Percentiles rank a stretch among this genome's conserved stretches.
Conservation (phyloP, 176 grass and related monocot genomes). For the Bothriochloa decipiens region DNA sequence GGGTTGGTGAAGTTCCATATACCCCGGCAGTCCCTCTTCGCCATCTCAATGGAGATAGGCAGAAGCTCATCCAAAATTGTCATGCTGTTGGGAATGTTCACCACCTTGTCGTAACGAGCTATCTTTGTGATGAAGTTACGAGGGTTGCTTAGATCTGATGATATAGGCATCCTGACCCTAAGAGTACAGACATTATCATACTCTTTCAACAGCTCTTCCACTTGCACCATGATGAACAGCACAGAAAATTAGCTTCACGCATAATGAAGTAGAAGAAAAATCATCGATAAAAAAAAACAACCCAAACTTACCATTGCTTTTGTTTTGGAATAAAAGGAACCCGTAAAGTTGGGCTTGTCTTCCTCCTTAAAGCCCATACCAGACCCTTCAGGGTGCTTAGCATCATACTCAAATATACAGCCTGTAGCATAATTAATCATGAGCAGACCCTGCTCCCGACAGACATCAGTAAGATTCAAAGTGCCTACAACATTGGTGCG, state of each 20-base stretch:
- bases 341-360: slow-evolving; percentile 66
- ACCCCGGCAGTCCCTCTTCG: slow-evolving; percentile 60
- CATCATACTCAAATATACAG: slow-evolving; percentile 77
- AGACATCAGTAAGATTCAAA: slow-evolving; percentile 76
- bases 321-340: slow-evolving; percentile 78
- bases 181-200: slow-evolving; percentile 74
- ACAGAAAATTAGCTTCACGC: slow-evolving; percentile 15
- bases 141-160: slow-evolving; percentile 63
- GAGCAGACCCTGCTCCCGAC: slow-evolving; percentile 62
- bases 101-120: slow-evolving; percentile 65
- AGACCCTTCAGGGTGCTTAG: slow-evolving; percentile 57
- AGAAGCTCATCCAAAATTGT: slow-evolving; percentile 69
- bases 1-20: slow-evolving; percentile 79
- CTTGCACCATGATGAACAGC: slow-evolving; percentile 39
- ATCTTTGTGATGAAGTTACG: slow-evolving; percentile 77
- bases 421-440: slow-evolving; percentile 81
- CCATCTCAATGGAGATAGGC: slow-evolving; percentile 70
- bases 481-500: slow-evolving; percentile 75
- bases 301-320: slow-evolving; percentile 66
- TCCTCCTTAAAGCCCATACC: slow-evolving; percentile 76
- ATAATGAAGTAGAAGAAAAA: not conserved
- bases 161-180: slow-evolving; percentile 72
- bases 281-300: not conserved
- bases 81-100: slow-evolving; percentile 75
- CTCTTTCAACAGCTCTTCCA: slow-evolving; percentile 73